A percentile compares a stretch with the other conserved stretches of the same genome.
These are phyloP conservation scores for Tylopilus sp. DNA, from an alignment of 768 basidiomycete genomes.

Conservation along the genomic window DNA sequence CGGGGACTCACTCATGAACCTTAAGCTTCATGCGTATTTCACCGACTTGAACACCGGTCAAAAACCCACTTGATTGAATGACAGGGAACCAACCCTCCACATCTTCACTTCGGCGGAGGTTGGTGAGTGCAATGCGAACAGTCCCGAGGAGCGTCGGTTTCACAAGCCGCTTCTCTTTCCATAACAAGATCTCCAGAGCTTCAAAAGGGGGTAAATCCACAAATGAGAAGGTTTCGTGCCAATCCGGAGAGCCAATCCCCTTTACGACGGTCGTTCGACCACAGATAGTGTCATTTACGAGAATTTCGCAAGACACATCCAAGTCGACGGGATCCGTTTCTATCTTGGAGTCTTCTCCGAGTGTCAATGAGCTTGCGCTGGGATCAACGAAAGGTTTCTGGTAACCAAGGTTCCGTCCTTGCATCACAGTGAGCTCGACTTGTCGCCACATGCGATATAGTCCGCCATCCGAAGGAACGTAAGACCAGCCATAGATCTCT, in stretches of 20 bases:
- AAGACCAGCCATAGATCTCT: conserved; percentile 68
- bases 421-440: conserved; percentile 67
- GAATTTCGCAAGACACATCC: conserved; percentile 79
- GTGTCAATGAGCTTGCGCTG: conserved; percentile 23
- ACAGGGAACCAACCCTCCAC: conserved; percentile 88
- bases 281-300: conserved; percentile 60
- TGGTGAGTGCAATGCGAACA: conserved; percentile 59
- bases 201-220: conserved; percentile 78
- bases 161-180: conserved; percentile 61
- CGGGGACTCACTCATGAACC: conserved; percentile 64
- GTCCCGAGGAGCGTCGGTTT: conserved; percentile 59
- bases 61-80: conserved; percentile 45
- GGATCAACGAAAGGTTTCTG: conserved; percentile 33
- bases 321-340: conserved; percentile 57
- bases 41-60: conserved; percentile 60
- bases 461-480: conserved; percentile 58
- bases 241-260: conserved; percentile 63
- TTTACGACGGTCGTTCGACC: conserved; percentile 75
- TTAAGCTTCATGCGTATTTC: conserved; percentile 71
- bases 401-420: conserved; percentile 70
- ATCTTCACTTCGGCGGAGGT: conserved; percentile 69
- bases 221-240: conserved; percentile 79
- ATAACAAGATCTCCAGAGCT: conserved; percentile 62
- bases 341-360: conserved; percentile 32
- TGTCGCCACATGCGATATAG: conserved; percentile 88